Conservation (phyloP, 495 filamentous ascomycete species). For the Halenospora varia region DNA sequence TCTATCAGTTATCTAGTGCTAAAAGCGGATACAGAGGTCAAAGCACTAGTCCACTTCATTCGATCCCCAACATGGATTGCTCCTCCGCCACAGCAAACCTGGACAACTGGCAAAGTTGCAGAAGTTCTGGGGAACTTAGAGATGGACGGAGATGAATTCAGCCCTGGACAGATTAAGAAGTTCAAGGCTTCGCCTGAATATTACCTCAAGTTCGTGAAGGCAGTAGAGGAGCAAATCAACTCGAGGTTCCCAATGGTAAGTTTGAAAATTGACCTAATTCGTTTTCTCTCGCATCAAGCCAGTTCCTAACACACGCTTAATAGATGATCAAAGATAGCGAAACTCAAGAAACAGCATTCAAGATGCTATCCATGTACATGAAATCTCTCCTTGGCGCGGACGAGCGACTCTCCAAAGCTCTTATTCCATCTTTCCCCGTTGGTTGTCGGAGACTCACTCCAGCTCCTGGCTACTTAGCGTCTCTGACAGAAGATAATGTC, state of each 20-base stretch:
- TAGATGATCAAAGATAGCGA: constrained; percentile 34
- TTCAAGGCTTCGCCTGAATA: neutral
- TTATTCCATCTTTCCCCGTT: constrained; percentile 51
- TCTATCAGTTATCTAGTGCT: constrained; percentile 15
- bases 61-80: constrained; percentile 63
- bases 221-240: neutral
- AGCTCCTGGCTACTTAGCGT: constrained; percentile 61
- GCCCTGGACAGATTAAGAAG: neutral
- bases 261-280: neutral
- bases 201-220: neutral
- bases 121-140: neutral
- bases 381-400: constrained; percentile 25
- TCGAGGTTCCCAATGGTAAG: neutral
- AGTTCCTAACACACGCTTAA: too few relatives aligned
- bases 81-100: constrained; percentile 28
- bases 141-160: neutral
- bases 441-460: constrained; percentile 67
- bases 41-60: constrained; percentile 56
- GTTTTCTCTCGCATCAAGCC: too few relatives aligned
- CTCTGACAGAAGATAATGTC: constrained; percentile 57
- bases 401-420: constrained; percentile 19
- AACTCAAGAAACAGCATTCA: constrained; percentile 19
- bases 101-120: neutral
- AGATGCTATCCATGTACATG: constrained; percentile 28
- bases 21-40: constrained; percentile 31